A percentile compares a stretch with the other conserved stretches of the same genome.
Evolutionary conservation across 495 filamentous ascomycete genomes (phyloP).

Genomic region (Aspergillus ellipticus): DNA sequence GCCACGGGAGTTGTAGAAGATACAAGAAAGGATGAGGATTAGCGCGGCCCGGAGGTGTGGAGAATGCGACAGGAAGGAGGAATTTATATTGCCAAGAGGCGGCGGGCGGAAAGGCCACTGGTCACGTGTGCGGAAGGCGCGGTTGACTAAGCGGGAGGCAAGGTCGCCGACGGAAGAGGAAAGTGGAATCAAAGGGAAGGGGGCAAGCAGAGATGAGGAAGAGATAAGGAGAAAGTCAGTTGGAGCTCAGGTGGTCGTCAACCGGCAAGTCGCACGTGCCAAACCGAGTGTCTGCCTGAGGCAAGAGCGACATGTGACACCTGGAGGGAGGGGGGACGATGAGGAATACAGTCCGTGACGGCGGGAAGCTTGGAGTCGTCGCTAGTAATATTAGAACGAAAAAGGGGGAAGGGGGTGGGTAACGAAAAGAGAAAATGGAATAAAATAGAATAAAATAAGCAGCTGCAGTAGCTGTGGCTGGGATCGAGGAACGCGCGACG

Average conservation of each 20-base stretch:
- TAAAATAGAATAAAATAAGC: constrained; percentile 10
- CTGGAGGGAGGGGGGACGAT: background rate
- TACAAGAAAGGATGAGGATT: constrained; percentile 20
- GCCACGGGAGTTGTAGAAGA: constrained; percentile 16
- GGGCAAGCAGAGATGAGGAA: constrained; percentile 14
- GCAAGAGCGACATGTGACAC: constrained; percentile 5
- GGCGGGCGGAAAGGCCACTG: constrained; percentile 10
- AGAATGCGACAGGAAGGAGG: constrained; percentile 44
- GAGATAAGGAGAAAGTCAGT: constrained; percentile 17
- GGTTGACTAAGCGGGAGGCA: constrained; percentile 23
- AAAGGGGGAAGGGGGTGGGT: constrained; percentile 8
- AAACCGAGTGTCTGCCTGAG: constrained; percentile 16
- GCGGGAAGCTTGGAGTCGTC: background rate
- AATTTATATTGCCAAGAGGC: constrained; percentile 49
- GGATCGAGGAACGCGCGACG: constrained; percentile 24
- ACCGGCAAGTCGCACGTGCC: constrained; percentile 13
- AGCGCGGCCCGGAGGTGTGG: constrained; percentile 35
- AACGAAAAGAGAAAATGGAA: constrained; percentile 13
- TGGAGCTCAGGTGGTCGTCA: constrained; percentile 5
- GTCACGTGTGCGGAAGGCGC: constrained; percentile 40
- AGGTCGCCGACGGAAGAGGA: constrained; percentile 7
- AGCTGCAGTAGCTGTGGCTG: constrained; percentile 20
- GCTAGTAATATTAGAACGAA: constrained; percentile 9
- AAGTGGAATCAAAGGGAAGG: constrained; percentile 12
- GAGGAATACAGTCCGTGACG: background rate